These are phyloP conservation scores for Raphanus hybrid DNA, from an alignment of 441 rosid species.

Conservation along the genomic window DNA sequence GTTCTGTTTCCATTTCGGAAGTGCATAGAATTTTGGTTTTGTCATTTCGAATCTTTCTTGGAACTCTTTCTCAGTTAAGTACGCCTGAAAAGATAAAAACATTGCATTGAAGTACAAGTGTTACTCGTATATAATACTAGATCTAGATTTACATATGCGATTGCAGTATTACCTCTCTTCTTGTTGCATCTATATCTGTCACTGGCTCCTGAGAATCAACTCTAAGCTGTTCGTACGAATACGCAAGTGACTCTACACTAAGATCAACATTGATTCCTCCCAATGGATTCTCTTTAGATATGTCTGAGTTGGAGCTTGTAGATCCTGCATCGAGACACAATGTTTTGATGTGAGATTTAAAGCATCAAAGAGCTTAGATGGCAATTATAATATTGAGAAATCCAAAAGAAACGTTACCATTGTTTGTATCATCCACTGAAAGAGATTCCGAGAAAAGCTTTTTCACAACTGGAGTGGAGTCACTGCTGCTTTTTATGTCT, in stretches of 20 bases:
- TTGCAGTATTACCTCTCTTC: constrained; percentile 64
- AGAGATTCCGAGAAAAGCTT: constrained; percentile 57
- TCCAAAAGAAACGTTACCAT: constrained; percentile 26
- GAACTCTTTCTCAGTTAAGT: constrained; percentile 71
- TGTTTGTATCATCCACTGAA: constrained; percentile 36
- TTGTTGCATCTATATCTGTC: constrained; percentile 58
- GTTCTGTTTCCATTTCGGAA: constrained; percentile 87
- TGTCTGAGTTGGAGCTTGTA: constrained; percentile 30
- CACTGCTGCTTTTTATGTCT: constrained; percentile 40
- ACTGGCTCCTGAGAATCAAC: constrained; percentile 61
- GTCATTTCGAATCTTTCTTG: constrained; percentile 63
- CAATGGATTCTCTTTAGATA: constrained; percentile 30
- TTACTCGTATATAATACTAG: not conserved
- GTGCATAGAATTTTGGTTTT: constrained; percentile 58
- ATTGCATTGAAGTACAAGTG: not conserved
- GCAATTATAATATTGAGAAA: not conserved
- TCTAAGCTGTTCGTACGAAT: constrained; percentile 58
- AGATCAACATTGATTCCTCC: constrained; percentile 36
- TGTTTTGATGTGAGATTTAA: constrained; percentile 9
- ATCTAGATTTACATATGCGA: not conserved
- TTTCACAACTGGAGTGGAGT: constrained; percentile 50
- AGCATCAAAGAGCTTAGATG: not conserved
- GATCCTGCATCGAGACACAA: constrained; percentile 48
- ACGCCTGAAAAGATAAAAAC: constrained; percentile 51
- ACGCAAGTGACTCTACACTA: constrained; percentile 40